Conservation (phyloP, 73 alveolate genomes). For the Tetrahymena malaccensis region DNA sequence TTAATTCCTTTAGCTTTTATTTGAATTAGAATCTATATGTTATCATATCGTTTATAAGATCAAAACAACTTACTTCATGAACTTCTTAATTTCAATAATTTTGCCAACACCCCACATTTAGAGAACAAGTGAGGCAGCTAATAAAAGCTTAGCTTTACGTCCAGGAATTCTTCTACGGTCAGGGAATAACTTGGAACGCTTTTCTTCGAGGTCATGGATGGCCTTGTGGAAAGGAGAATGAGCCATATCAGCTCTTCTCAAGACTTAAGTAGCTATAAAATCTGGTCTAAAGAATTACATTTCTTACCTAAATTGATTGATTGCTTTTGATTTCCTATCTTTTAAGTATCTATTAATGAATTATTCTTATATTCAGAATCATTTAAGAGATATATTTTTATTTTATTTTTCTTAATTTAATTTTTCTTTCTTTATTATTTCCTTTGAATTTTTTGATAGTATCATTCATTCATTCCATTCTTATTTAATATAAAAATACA, state of each 20-base stretch:
- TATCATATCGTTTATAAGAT: neutral
- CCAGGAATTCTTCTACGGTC: slow-evolving; percentile 45
- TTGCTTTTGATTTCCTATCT: neutral
- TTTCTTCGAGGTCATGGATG: slow-evolving; percentile 7
- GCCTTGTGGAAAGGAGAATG: slow-evolving; percentile 45
- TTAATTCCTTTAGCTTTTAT: neutral
- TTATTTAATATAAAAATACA: neutral
- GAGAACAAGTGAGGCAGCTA: slow-evolving; percentile 12
- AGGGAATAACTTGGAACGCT: slow-evolving; percentile 37
- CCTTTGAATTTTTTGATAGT: neutral
- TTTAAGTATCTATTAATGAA: neutral
- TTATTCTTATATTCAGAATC: neutral
- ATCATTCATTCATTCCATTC: neutral
- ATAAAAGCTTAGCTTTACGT: slow-evolving; percentile 32
- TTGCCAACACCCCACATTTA: slow-evolving; percentile 26
- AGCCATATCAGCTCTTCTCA: slow-evolving; percentile 39
- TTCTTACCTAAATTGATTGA: neutral
- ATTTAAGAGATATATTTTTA: neutral
- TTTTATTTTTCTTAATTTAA: neutral
- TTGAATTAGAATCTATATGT: neutral
- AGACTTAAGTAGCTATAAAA: neutral
- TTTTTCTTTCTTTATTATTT: neutral
- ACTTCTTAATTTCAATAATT: slow-evolving; percentile 17
- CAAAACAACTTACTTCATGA: neutral
- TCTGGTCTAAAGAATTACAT: neutral